Evolutionary conservation across 495 filamentous ascomycete species (phyloP).

Genomic region (Podospora sp.): DNA sequence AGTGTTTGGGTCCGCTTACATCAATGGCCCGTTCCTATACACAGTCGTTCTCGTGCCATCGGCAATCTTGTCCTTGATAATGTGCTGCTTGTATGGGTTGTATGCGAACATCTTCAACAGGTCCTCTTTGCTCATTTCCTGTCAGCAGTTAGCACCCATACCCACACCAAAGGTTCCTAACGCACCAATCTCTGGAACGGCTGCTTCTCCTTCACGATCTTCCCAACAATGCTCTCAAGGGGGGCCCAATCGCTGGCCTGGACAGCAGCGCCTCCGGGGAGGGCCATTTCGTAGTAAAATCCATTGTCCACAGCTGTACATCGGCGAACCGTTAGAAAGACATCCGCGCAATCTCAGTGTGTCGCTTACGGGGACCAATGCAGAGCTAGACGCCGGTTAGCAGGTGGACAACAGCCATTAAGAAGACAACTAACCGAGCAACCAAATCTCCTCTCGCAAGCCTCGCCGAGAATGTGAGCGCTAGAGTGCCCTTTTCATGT

Average conservation of each 20-base stretch:
- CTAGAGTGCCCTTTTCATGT: conserved; percentile 76
- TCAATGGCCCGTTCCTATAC: conserved; percentile 68
- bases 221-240: conserved; percentile 70
- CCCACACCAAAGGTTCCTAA: neutral
- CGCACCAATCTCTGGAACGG: conserved; percentile 77
- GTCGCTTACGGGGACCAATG: conserved; percentile 75
- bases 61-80: conserved; percentile 89
- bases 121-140: conserved; percentile 80
- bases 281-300: conserved; percentile 98
- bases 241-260: conserved; percentile 74
- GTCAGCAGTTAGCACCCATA: neutral
- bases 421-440: conserved; percentile 57
- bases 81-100: conserved; percentile 82
- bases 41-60: conserved; percentile 91
- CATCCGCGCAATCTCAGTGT: neutral
- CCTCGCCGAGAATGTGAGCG: conserved; percentile 92
- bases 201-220: conserved; percentile 94
- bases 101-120: conserved; percentile 94
- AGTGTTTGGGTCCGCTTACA: conserved; percentile 24
- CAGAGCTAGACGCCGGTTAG: conserved; percentile 54
- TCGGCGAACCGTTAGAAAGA: neutral
- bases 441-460: conserved; percentile 83
- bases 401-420: neutral
- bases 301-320: conserved; percentile 65
- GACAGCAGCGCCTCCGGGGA: conserved; percentile 75